Evolutionary conservation across 768 basidiomycete genomes (phyloP), one percentile per base, ranked within the genome.

Genomic region (Scleroderma bovista): DNA sequence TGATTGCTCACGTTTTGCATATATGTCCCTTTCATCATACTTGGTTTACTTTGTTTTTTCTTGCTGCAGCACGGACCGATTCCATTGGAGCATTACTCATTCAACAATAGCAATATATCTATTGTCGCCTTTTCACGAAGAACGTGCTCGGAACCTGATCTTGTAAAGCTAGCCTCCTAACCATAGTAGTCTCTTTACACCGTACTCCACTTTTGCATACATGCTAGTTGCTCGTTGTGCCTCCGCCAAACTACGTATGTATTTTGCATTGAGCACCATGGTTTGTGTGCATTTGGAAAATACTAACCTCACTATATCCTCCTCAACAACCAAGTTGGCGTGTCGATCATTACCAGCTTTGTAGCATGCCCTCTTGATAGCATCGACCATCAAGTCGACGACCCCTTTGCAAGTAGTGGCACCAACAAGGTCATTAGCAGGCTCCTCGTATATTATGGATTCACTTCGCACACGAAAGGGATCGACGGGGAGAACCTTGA

Each of bases 121-220:
- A 52, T 34, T 43, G 39, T 17, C 23, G 23, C 37, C 13, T 17
- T 10, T 31, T 29, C 47, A 53, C 44, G 46, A 42, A 60, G 61
- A 13, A 44, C 50, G 51, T 32, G 34, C 32, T 37, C 9, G 44
- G 20, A 24, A 42, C 47, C 32, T 9, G 44, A 41, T 8, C 45
- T 26, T 37, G 29, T 31, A 23, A 42, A 23, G 23, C 54, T 65
- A 89, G 55, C 85, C 78, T 44, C 90, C 88, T 43, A 95, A 68
- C 93, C 93, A 95, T 51, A 95, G 68, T 62, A 95, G 70, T 55
- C 92, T 75, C 75, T 94, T 97, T 45, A 96, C 75, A 1, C 89
- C 90, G 64, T 95, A 92, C 61, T 96, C 93, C 81, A 95, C 86
- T 70, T 93, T 92, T 13, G 92, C 81, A 65, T 90, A 88, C 56